Conservation (phyloP, 768 basidiomycete genomes). For the Myochromella boudieri region DNA sequence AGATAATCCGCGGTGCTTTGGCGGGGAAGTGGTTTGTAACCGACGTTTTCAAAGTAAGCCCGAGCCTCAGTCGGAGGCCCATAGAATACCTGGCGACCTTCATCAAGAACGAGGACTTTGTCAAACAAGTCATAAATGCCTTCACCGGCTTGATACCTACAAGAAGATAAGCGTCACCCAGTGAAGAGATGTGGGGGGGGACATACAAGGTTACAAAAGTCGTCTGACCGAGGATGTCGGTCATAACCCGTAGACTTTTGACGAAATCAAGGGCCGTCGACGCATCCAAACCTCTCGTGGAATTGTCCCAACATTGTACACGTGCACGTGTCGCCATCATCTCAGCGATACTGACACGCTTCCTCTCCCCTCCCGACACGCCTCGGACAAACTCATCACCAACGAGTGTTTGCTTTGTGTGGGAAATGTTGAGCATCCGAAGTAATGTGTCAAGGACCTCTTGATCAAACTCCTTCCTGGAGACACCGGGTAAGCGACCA, state of each 20-base stretch:
- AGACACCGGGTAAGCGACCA: conserved; percentile 67
- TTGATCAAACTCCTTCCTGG: conserved; percentile 55
- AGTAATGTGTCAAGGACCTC: conserved; percentile 63
- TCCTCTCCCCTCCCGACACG: conserved; percentile 78
- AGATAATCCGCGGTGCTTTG: conserved; percentile 88
- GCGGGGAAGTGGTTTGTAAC: conserved; percentile 72
- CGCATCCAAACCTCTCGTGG: conserved; percentile 79
- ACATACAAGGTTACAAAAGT: conserved; percentile 76
- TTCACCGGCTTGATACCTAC: conserved; percentile 79
- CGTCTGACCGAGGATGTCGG: conserved; percentile 78
- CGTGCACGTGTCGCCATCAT: conserved; percentile 83
- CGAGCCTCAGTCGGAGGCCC: conserved; percentile 75
- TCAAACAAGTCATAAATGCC: conserved; percentile 78
- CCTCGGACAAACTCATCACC: conserved; percentile 87
- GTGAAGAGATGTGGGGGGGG: not conserved
- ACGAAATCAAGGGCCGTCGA: conserved; percentile 88
- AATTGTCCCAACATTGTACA: conserved; percentile 83
- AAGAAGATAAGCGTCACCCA: not conserved
- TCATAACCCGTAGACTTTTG: conserved; percentile 76
- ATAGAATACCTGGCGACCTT: conserved; percentile 81
- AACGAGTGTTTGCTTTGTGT: conserved; percentile 77
- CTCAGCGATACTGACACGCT: conserved; percentile 81
- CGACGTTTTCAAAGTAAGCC: conserved; percentile 73
- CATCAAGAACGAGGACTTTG: conserved; percentile 82
- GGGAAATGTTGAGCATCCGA: conserved; percentile 80